Percentiles rank a stretch among this genome's conserved stretches.
Evolutionary conservation across 192 early-diverging fungal genomes (phyloP).

Genomic region (Kappamyces sp.): DNA sequence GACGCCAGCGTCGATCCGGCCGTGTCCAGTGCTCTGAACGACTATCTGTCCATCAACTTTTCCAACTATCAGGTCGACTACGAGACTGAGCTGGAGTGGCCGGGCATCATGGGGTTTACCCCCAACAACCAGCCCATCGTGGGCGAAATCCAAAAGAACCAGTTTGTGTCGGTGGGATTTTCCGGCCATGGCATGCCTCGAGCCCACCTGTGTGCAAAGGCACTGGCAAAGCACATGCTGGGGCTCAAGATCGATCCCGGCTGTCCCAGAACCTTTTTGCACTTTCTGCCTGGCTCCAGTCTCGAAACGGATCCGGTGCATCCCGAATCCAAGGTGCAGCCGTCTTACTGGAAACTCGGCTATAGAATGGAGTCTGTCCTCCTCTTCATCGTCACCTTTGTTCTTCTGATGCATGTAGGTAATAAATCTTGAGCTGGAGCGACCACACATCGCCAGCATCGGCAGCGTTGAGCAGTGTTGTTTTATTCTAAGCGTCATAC

Average conservation of each 20-base stretch:
- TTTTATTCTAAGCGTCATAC: slow-evolving; percentile 1
- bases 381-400: background rate
- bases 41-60: slow-evolving; percentile 22
- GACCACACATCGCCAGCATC: too few species aligned
- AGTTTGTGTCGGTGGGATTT: slow-evolving; percentile 31
- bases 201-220: slow-evolving; percentile 18
- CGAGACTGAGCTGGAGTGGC: slow-evolving; percentile 30
- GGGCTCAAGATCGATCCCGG: slow-evolving; percentile 7
- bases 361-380: background rate
- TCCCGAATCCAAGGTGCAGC: too few species aligned
- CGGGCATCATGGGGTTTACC: slow-evolving; percentile 46
- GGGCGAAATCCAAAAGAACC: slow-evolving; percentile 16
- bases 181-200: slow-evolving; percentile 49
- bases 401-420: background rate
- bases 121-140: slow-evolving; percentile 32
- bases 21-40: slow-evolving; percentile 21
- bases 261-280: slow-evolving; percentile 10
- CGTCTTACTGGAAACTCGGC: background rate
- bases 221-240: slow-evolving; percentile 3
- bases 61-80: background rate
- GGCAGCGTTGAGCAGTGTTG: too few species aligned
- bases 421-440: too few species aligned
- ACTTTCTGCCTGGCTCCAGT: too few species aligned
- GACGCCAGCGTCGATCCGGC: slow-evolving; percentile 26
- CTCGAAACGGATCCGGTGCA: too few species aligned